Evolutionary conservation across 2,329 filamentous ascomycete species (phyloP), one percentile per base, ranked within the genome.

Genomic region (Elsinoe fawcettii): DNA sequence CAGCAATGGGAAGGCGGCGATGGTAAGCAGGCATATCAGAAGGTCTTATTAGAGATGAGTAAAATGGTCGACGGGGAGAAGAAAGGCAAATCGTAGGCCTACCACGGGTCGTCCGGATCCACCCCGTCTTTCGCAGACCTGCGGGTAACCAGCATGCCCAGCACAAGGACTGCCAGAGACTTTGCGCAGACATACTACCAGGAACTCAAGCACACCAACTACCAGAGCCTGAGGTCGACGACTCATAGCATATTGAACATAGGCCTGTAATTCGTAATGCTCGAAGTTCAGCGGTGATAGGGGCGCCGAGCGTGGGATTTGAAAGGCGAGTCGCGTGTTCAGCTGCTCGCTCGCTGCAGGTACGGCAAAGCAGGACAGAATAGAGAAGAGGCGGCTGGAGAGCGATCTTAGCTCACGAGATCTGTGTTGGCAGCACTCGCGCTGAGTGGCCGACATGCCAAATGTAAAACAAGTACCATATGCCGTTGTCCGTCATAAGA

Each of bases 31-130:
- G 66, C 62, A 41, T 81, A 80, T 65, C 71, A 74, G 57, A 65
- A 69, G 27, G 85, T 86, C 11, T 70, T 92, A 61, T 78, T 78
- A 62, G 76, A 77, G 65, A 73, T 90, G 62, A 81, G 82, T 53
- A 76, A 78, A 57, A 84, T 87, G 64, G 85, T 85, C 0, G 68
- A 67, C 44, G 62, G 69, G 62, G 41, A 58, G 22, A 60, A 56
- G 32, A 51, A 20, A 23, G 44, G 54, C 16, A 25, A 46, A n/a
- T 57, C 32, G 9, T 58, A 41, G 36, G 16, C n/a, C 49, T 36
- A 22, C 25, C 25, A 37, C 34, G 5, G 14, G 34, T n/a, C 5
- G 8, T n/a, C n/a, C 46, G n/a, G 22, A 46, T 12, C 9, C 4
- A 37, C 34, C 4, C 34, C 6, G 5, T 12, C 12, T 32, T 32